Evolutionary conservation across 352 stramenopile genomes (phyloP), one percentile per base, ranked within the genome.

Genomic region (Phytophthora sojae): DNA sequence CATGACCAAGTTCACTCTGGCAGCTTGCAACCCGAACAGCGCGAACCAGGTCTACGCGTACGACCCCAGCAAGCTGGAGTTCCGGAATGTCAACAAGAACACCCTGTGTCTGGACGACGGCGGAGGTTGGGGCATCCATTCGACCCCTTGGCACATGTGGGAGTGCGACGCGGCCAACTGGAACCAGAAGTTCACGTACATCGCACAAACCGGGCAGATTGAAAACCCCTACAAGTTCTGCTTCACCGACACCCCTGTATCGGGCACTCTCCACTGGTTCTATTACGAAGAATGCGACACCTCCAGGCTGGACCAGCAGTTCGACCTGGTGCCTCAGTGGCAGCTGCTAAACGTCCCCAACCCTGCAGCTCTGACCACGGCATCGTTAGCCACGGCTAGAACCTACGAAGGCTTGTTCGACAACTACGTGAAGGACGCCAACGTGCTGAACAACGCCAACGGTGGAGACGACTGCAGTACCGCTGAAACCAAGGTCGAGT

Each of bases 401-500:
- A 23, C 4, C 17, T 21, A 49, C 17, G 42, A 49, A n/a, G 17
- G 8, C 14, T n/a, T 6, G 15, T 49, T 21, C 42, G 15, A 49
- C 7, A 17, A 15, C 15, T 49, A 8, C 17, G 42, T 49, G 6
- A 17, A n/a, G 0, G 17, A 17, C 42, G n/a, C 12, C 14, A 49
- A 49, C 6, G 17, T 49, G 21, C 4, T 53, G 11, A 61, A 60
- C 37, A 68, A 68, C 52, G 14, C 25, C 12, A n/a, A 45, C 23
- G 49, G 26, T n/a, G 51, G 25, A 12, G 5, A 30, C 6, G 45
- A 37, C 39, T 55, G 61, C 50, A 53, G 25, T 25, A 42, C 50
- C 8, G 15, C 21, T 14, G 14, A 26, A 4, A 12, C 52, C 19
- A 61, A 37, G 35, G n/a, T 23, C 35, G 26, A 59, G 29, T 30